phyloP scores from a whole-genome alignment of 2,329 filamentous ascomycete genomes.

The Sporothrix pallida region DNA sequence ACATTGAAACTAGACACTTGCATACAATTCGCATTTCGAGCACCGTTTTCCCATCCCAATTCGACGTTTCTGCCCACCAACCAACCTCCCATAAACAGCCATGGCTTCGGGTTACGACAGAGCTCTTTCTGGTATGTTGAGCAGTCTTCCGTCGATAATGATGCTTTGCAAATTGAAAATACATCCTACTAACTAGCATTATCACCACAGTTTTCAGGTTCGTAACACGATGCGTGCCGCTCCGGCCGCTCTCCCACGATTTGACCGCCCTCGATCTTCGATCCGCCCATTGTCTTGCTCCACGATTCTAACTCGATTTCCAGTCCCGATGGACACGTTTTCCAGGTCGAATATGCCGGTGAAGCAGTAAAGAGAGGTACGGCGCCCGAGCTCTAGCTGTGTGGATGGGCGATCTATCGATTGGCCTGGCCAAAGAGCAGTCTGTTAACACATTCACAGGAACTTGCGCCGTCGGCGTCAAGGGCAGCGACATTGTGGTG shows the following conservation, averaged over 20 bases:
- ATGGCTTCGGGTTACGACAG: slow-evolving; percentile 98
- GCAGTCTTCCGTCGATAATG: too few species aligned
- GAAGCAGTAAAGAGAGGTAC: slow-evolving; percentile 98
- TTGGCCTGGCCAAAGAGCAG: background rate
- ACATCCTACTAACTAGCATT: background rate
- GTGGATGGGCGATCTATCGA: background rate
- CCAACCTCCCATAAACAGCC: slow-evolving; percentile 25
- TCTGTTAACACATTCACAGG: slow-evolving; percentile 56
- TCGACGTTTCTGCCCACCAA: background rate
- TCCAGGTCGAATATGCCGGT: slow-evolving; percentile 99
- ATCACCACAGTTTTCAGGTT: slow-evolving; percentile 75
- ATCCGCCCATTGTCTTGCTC: slow-evolving; percentile 15
- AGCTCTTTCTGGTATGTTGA: slow-evolving; percentile 90
- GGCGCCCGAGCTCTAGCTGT: background rate
- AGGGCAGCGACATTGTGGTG: slow-evolving; percentile 92
- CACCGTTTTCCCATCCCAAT: background rate
- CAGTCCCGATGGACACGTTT: slow-evolving; percentile 98
- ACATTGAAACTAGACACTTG: slow-evolving; percentile 2
- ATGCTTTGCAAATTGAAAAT: background rate
- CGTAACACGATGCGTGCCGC: slow-evolving; percentile 40
- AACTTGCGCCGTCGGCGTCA: slow-evolving; percentile 97
- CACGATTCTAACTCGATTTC: slow-evolving; percentile 24
- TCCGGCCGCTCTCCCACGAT: background rate
- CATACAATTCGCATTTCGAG: background rate
- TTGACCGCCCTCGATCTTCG: background rate